A percentile compares a stretch with the other conserved stretches of the same genome.
These are phyloP conservation scores for Hippophae tibetana DNA, from an alignment of 306 rosid genomes.

Conservation along the genomic window DNA sequence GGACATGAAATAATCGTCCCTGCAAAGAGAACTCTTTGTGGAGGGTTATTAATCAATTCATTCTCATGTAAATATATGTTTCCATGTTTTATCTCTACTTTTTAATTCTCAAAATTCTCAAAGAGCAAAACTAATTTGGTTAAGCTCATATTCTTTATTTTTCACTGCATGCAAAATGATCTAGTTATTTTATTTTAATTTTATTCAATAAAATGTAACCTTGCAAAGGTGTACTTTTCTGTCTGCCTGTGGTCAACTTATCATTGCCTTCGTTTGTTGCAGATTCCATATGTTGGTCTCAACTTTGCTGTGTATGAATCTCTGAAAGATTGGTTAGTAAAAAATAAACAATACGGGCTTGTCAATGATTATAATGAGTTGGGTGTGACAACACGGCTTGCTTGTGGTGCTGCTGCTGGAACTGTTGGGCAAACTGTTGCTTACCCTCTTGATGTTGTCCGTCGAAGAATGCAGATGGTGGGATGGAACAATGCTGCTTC, in stretches of 20 bases:
- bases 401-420: conserved; percentile 99
- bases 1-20: too few species aligned
- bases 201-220: not conserved
- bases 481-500: conserved; percentile 96
- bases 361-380: conserved; percentile 54
- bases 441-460: conserved; percentile 98
- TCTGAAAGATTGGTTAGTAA: conserved; percentile 76
- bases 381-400: conserved; percentile 78
- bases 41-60: too few species aligned
- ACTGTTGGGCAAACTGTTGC: conserved; percentile 94
- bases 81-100: too few species aligned
- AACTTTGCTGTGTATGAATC: conserved; percentile 97
- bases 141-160: too few species aligned
- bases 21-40: too few species aligned
- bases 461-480: conserved; percentile 99
- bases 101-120: too few species aligned
- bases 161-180: too few species aligned
- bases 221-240: conserved; percentile 4
- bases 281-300: conserved; percentile 97
- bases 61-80: too few species aligned
- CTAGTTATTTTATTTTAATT: too few species aligned
- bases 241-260: conserved; percentile 7
- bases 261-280: conserved; percentile 16
- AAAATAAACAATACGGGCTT: conserved; percentile 61
- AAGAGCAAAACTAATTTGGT: too few species aligned